Evolutionary conservation across 805 yeast genomes (phyloP).

Genomic region (Hagleromyces aurorensis): DNA sequence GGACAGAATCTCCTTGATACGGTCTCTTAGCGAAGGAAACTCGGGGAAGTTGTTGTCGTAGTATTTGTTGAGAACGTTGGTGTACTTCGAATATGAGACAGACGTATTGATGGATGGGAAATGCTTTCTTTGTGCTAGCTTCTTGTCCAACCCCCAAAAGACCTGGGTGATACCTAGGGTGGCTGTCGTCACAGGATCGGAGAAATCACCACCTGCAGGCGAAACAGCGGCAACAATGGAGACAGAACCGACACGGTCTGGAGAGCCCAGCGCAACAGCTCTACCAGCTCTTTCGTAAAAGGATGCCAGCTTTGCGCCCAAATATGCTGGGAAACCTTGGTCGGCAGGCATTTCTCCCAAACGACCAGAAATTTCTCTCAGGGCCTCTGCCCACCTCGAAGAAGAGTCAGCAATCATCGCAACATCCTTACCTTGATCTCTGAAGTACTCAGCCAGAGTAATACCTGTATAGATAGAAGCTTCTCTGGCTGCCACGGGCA

Average conservation of each 20-base stretch:
- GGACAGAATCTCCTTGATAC: slow-evolving; percentile 87
- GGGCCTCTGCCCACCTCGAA: slow-evolving; percentile 99
- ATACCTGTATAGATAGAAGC: slow-evolving; percentile 99
- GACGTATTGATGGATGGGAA: slow-evolving; percentile 98
- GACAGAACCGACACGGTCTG: slow-evolving; percentile 93
- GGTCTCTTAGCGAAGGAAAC: slow-evolving; percentile 83
- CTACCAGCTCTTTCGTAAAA: slow-evolving; percentile 99
- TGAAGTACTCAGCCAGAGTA: slow-evolving; percentile 96
- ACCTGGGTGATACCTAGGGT: slow-evolving; percentile 99
- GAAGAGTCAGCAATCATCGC: slow-evolving; percentile 99
- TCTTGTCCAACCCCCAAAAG: slow-evolving; percentile 99
- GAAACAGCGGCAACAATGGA: slow-evolving; percentile 99
- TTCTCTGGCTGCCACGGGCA: slow-evolving; percentile 99
- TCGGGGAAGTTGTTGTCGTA: slow-evolving; percentile 85
- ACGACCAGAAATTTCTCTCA: slow-evolving; percentile 99
- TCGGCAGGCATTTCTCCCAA: slow-evolving; percentile 99
- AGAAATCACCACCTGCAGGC: slow-evolving; percentile 99
- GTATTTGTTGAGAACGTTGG: slow-evolving; percentile 74
- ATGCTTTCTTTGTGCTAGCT: slow-evolving; percentile 98
- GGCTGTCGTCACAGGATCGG: slow-evolving; percentile 98
- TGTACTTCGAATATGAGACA: slow-evolving; percentile 94
- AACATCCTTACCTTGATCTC: slow-evolving; percentile 99
- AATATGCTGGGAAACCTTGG: slow-evolving; percentile 99
- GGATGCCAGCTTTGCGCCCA: slow-evolving; percentile 97
- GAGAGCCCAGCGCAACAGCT: slow-evolving; percentile 91